Evolutionary conservation across 495 filamentous ascomycete genomes (phyloP).

Genomic region (Podospora tetraspora): DNA sequence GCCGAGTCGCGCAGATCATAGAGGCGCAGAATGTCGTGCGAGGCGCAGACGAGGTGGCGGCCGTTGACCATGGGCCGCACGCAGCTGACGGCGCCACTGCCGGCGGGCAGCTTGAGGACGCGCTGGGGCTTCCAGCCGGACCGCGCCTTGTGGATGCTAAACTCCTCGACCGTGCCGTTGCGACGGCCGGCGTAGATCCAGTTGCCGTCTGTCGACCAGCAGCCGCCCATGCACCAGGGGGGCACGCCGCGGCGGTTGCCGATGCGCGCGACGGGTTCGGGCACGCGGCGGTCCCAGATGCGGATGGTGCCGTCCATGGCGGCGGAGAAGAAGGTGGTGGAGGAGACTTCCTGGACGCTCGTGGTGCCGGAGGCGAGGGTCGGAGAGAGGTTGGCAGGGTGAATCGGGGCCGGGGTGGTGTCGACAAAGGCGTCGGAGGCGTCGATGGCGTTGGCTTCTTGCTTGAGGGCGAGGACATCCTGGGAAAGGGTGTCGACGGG

Average conservation of each 20-base stretch:
- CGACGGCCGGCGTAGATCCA: conserved; percentile 88
- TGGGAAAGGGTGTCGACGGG: neutral
- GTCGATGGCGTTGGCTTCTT: neutral
- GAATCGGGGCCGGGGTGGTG: conserved; percentile 12
- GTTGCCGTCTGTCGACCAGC: conserved; percentile 95
- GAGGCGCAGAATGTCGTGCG: conserved; percentile 86
- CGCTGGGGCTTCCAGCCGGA: conserved; percentile 57
- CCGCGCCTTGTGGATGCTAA: conserved; percentile 77
- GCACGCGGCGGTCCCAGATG: conserved; percentile 83
- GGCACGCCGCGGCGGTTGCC: conserved; percentile 64
- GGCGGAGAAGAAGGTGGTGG: conserved; percentile 78
- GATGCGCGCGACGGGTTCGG: conserved; percentile 72
- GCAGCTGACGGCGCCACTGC: conserved; percentile 82
- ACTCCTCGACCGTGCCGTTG: conserved; percentile 95
- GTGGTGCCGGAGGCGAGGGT: conserved; percentile 26
- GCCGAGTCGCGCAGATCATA: conserved; percentile 76
- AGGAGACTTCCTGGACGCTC: conserved; percentile 39
- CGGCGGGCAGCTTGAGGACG: conserved; percentile 84
- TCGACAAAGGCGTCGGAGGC: conserved; percentile 8
- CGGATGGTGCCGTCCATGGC: conserved; percentile 83
- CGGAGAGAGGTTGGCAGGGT: conserved; percentile 27
- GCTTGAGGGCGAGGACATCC: neutral
- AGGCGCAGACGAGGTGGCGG: conserved; percentile 88
- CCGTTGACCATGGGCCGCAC: conserved; percentile 90
- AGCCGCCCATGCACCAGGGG: conserved; percentile 98